A percentile compares a stretch with the other conserved stretches of the same genome.
Evolutionary conservation across 2,329 filamentous ascomycete genomes (phyloP).

Genomic region (Epichloe gansuensis): DNA sequence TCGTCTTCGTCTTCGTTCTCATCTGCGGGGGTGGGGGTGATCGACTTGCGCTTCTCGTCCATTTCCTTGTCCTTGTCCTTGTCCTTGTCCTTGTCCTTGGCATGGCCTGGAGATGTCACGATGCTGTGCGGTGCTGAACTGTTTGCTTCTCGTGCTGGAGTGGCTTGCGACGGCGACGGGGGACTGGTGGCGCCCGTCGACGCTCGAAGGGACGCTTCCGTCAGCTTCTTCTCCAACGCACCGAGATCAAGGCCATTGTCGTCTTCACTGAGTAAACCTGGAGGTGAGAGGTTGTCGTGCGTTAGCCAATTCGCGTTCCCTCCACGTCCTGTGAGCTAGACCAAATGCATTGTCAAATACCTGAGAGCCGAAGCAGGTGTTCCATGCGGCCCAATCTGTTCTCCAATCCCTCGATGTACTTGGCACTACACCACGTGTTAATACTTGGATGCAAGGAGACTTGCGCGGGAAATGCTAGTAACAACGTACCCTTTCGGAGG

Average conservation of each 20-base stretch:
- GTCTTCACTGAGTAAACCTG: constrained; percentile 69
- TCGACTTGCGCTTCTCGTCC: constrained; percentile 23
- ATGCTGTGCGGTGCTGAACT: constrained; percentile 39
- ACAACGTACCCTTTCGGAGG: constrained; percentile 78
- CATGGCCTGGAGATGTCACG: constrained; percentile 39
- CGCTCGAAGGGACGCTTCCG: constrained; percentile 42
- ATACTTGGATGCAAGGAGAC: neutral
- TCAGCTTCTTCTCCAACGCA: constrained; percentile 66
- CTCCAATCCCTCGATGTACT: constrained; percentile 95
- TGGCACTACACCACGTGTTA: constrained; percentile 47
- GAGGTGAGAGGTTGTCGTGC: constrained; percentile 2
- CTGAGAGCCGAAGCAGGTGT: constrained; percentile 73
- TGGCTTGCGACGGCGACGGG: constrained; percentile 37
- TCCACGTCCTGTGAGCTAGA: neutral
- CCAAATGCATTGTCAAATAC: constrained; percentile 18
- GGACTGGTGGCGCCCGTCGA: constrained; percentile 34
- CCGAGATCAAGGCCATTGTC: constrained; percentile 80
- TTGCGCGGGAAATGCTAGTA: neutral
- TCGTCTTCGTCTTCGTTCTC: constrained; percentile 33
- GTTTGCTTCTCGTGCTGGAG: constrained; percentile 29
- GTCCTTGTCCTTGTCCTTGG: constrained; percentile 23
- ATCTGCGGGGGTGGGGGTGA: constrained; percentile 19
- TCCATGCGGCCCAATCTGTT: constrained; percentile 95
- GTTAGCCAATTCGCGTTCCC: neutral
- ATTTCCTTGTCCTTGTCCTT: constrained; percentile 22